A percentile compares a stretch with the other conserved stretches of the same genome.
These are phyloP conservation scores for Laetiporus sulphureus DNA, from an alignment of 1,284 basidiomycete species.

Conservation along the genomic window DNA sequence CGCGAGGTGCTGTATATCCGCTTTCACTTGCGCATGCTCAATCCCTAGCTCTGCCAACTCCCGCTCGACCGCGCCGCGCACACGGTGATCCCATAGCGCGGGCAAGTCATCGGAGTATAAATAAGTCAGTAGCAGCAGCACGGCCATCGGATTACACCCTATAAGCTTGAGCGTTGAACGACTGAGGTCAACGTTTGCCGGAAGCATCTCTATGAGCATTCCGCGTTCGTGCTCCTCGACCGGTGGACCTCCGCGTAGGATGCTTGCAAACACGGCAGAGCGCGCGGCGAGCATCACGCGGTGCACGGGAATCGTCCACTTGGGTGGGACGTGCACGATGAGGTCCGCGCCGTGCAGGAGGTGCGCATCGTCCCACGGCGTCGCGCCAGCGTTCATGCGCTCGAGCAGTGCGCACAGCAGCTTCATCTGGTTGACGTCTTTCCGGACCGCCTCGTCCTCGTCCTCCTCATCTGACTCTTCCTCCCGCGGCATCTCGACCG, in stretches of 20 bases:
- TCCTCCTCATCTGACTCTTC: no score
- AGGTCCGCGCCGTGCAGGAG: constrained; percentile 59
- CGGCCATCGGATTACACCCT: constrained; percentile 56
- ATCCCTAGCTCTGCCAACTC: constrained; percentile 36
- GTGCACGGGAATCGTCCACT: constrained; percentile 56
- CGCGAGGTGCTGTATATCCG: constrained; percentile 54
- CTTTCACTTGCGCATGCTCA: constrained; percentile 46
- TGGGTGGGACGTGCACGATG: constrained; percentile 36
- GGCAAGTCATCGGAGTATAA: constrained; percentile 84
- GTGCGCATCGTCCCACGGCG: constrained; percentile 7
- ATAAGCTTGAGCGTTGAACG: constrained; percentile 32
- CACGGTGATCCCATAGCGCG: constrained; percentile 81
- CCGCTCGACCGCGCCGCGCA: constrained; percentile 43
- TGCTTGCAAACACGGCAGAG: constrained; percentile 38
- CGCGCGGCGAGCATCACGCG: constrained; percentile 59
- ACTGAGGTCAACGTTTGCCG: constrained; percentile 7
- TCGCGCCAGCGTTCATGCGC: constrained; percentile 14
- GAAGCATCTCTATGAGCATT: constrained; percentile 25
- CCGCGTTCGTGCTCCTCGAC: constrained; percentile 24
- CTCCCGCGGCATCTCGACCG: no score
- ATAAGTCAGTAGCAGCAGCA: constrained; percentile 79
- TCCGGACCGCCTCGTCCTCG: constrained; percentile 24
- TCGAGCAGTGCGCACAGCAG: constrained; percentile 35
- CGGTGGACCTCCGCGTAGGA: constrained; percentile 32
- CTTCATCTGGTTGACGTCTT: constrained; percentile 43